These are phyloP conservation scores for Aspergillus novofumigatus DNA, from an alignment of 2,329 filamentous ascomycete species.

Conservation along the genomic window DNA sequence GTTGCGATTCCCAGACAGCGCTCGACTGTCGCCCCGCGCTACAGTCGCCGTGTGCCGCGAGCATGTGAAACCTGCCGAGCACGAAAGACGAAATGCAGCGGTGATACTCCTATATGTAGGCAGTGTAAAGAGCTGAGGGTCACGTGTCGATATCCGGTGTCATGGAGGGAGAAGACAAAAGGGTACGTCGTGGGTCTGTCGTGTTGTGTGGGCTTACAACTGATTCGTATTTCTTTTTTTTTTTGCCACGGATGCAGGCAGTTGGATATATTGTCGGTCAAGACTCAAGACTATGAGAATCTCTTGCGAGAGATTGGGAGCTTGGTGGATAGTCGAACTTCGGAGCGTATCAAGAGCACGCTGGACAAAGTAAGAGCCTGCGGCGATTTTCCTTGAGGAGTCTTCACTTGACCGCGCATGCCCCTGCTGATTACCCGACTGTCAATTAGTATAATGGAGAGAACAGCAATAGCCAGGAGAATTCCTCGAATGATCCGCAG, in stretches of 20 bases:
- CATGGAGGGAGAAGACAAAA: conserved; percentile 36
- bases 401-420: neutral
- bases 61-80: conserved; percentile 42
- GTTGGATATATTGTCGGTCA: conserved; percentile 31
- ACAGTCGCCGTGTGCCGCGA: conserved; percentile 29
- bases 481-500: conserved; percentile 19
- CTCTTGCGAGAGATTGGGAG: conserved; percentile 34
- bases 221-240: neutral
- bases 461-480: conserved; percentile 7
- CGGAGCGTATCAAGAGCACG: conserved; percentile 31
- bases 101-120: conserved; percentile 38
- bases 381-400: neutral
- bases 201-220: neutral
- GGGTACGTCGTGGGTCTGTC: conserved; percentile 22
- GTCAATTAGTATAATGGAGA: conserved; percentile 21
- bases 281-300: conserved; percentile 36
- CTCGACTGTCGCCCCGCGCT: conserved; percentile 10
- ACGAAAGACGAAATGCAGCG: conserved; percentile 44
- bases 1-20: conserved; percentile 30
- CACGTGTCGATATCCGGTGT: conserved; percentile 36
- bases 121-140: conserved; percentile 38
- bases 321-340: conserved; percentile 30
- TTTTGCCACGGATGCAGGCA: conserved; percentile 19
- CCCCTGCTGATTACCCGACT: conserved; percentile 5
- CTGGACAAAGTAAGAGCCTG: conserved; percentile 34